Percentiles rank a stretch among this genome's conserved stretches.
phyloP scores from a whole-genome alignment of 1,284 basidiomycete genomes.

The Amylostereum chailletii region DNA sequence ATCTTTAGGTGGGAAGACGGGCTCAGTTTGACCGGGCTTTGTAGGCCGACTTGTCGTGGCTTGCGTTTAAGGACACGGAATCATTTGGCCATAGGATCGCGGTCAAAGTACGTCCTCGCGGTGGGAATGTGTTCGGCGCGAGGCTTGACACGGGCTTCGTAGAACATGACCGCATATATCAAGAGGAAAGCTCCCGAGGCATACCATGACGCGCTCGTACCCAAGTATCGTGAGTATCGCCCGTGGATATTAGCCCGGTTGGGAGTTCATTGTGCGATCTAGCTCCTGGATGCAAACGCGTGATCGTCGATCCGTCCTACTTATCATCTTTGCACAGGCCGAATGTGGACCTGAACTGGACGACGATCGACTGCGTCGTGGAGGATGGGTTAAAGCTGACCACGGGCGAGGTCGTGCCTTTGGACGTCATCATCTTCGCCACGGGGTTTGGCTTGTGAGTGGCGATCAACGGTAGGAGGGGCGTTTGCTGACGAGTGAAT shows the following conservation, averaged over 20 bases:
- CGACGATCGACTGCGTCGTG: constrained; percentile 31
- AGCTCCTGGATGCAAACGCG: constrained; percentile 48
- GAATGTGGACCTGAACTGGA: constrained; percentile 42
- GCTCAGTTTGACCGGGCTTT: not conserved
- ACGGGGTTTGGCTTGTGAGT: constrained; percentile 35
- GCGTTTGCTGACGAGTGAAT: too few relatives aligned
- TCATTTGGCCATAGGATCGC: constrained; percentile 1
- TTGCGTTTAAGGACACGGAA: constrained; percentile 1
- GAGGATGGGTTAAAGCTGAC: constrained; percentile 37
- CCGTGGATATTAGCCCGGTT: not conserved
- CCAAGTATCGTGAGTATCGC: constrained; percentile 32
- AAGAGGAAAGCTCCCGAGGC: constrained; percentile 34
- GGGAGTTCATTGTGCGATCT: constrained; percentile 7
- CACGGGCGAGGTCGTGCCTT: constrained; percentile 36
- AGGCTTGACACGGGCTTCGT: not conserved
- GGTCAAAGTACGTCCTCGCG: constrained; percentile 8
- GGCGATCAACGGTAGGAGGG: too few relatives aligned
- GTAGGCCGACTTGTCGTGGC: constrained; percentile 6
- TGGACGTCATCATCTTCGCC: constrained; percentile 42
- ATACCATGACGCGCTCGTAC: constrained; percentile 34
- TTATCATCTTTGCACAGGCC: constrained; percentile 37
- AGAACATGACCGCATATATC: constrained; percentile 37
- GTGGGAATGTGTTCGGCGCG: not conserved
- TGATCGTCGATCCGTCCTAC: constrained; percentile 47
- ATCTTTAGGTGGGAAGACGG: not conserved